Evolutionary conservation across 1,284 basidiomycete species (phyloP).

Genomic region (Quambalaria eucalypti): DNA sequence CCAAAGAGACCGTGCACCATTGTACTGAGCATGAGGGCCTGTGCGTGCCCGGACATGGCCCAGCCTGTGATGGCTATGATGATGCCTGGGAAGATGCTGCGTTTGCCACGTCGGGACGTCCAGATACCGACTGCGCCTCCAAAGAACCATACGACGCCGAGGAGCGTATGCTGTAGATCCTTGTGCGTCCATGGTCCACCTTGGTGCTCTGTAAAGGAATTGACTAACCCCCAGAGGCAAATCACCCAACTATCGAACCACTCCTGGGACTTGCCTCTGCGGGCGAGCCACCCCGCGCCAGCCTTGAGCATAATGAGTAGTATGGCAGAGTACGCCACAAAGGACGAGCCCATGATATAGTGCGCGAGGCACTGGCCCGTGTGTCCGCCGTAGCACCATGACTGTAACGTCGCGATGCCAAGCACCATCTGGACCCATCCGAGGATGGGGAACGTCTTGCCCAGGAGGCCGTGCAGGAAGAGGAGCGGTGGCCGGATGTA

Average conservation of each 20-base stretch:
- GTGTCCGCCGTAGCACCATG: slow-evolving; percentile 61
- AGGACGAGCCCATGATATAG: slow-evolving; percentile 52
- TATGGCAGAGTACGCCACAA: slow-evolving; percentile 71
- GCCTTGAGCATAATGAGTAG: slow-evolving; percentile 73
- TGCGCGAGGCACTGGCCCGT: slow-evolving; percentile 58
- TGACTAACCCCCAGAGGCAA: slow-evolving; percentile 70
- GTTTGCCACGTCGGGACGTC: slow-evolving; percentile 71
- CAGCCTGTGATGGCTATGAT: slow-evolving; percentile 68
- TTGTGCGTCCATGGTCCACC: slow-evolving; percentile 59
- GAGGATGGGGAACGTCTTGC: slow-evolving; percentile 74
- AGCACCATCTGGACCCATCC: slow-evolving; percentile 56
- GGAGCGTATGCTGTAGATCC: slow-evolving; percentile 82
- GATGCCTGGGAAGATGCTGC: slow-evolving; percentile 70
- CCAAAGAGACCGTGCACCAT: slow-evolving; percentile 78
- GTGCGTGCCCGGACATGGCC: slow-evolving; percentile 86
- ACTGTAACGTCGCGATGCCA: slow-evolving; percentile 36
- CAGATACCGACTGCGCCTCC: slow-evolving; percentile 82
- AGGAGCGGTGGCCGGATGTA: slow-evolving; percentile 67
- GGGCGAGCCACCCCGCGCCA: slow-evolving; percentile 71
- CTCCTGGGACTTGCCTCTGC: slow-evolving; percentile 58
- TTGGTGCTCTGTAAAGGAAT: slow-evolving; percentile 74
- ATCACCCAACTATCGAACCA: slow-evolving; percentile 86
- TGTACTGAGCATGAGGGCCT: slow-evolving; percentile 51
- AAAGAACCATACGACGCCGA: slow-evolving; percentile 62
- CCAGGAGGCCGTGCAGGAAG: slow-evolving; percentile 66